Evolutionary conservation across 129 eudicot genomes (phyloP).

Genomic region (Artemisia argyi): DNA sequence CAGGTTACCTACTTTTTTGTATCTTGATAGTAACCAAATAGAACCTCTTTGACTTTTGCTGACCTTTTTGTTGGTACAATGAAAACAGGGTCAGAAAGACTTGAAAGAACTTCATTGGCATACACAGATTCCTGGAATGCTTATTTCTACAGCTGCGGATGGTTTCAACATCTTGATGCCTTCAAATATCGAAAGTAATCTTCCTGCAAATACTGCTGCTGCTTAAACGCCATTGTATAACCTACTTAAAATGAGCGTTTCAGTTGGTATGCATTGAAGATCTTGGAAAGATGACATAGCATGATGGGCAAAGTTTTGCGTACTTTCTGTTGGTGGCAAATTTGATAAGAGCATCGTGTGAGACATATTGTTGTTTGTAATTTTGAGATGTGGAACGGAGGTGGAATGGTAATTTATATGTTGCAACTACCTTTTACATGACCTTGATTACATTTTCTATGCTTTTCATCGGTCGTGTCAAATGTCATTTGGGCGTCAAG

Average conservation of each 20-base stretch:
- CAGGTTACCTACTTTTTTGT: slow-evolving; percentile 49
- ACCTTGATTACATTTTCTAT: too few species aligned
- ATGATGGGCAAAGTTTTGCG: slow-evolving; percentile 11
- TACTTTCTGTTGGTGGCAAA: slow-evolving; percentile 2
- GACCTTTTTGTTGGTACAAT: slow-evolving; percentile 10
- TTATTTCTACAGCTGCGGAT: slow-evolving; percentile 91
- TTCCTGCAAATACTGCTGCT: slow-evolving; percentile 46
- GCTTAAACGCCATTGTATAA: slow-evolving; percentile 20
- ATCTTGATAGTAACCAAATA: slow-evolving; percentile 15
- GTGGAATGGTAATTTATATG: not conserved
- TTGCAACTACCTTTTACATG: too few species aligned
- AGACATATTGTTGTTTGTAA: slow-evolving; percentile 12
- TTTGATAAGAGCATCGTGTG: not conserved
- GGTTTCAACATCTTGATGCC: slow-evolving; percentile 96
- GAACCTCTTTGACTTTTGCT: not conserved
- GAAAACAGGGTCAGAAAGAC: slow-evolving; percentile 88
- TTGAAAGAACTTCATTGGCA: slow-evolving; percentile 99
- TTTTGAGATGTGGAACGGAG: slow-evolving; percentile 20
- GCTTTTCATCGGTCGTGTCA: too few species aligned
- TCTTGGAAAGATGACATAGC: not conserved
- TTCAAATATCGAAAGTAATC: slow-evolving; percentile 79
- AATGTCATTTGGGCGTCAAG: too few species aligned
- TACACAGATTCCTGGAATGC: slow-evolving; percentile 93
- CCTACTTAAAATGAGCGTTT: not conserved
- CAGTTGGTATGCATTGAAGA: not conserved